Conservation (phyloP, 768 basidiomycete genomes). For the Leccinum disarticulatum region DNA sequence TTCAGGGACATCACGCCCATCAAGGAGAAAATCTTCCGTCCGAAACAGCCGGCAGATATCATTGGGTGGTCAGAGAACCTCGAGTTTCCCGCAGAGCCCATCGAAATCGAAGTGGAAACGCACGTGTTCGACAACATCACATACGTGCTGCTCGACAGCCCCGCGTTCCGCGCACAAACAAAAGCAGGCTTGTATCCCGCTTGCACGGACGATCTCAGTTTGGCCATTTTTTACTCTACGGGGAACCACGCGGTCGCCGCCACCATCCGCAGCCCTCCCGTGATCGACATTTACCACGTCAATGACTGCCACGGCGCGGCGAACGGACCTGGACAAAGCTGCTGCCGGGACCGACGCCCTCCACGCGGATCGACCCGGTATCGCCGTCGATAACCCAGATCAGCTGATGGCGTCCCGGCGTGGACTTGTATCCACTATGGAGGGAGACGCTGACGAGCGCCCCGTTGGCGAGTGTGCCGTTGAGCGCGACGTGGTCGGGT, state of each 20-base stretch:
- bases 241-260: conserved; percentile 98
- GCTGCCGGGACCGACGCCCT: neutral
- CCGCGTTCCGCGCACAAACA: conserved; percentile 58
- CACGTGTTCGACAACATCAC: neutral
- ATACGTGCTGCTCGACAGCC: neutral
- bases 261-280: conserved; percentile 81
- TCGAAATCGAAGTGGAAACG: neutral
- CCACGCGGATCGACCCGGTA: conserved; percentile 8
- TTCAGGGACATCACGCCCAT: conserved; percentile 62
- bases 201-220: conserved; percentile 95
- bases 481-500: conserved; percentile 7
- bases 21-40: conserved; percentile 70
- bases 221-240: conserved; percentile 97
- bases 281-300: conserved; percentile 91
- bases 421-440: conserved; percentile 10
- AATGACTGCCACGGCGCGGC: conserved; percentile 91
- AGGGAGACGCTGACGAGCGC: conserved; percentile 5
- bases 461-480: conserved; percentile 7
- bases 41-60: conserved; percentile 61
- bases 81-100: neutral
- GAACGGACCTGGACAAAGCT: conserved; percentile 1
- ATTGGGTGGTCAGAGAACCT: conserved; percentile 88
- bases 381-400: conserved; percentile 14
- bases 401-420: conserved; percentile 8
- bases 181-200: conserved; percentile 95